Evolutionary conservation across 192 early-diverging fungal species (phyloP).

Genomic region (Coemansia interrupta): DNA sequence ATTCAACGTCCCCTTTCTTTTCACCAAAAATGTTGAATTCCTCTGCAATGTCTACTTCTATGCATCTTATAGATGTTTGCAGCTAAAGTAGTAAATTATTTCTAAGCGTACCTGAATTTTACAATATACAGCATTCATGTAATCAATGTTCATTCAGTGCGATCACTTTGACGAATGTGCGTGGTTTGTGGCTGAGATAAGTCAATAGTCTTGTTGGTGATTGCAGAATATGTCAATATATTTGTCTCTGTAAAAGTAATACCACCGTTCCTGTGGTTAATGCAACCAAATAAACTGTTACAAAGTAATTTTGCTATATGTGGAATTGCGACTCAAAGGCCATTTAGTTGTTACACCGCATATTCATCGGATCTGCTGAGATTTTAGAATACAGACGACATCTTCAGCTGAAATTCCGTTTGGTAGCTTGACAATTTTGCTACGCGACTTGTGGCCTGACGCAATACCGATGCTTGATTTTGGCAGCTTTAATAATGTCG

Average conservation of each 20-base stretch:
- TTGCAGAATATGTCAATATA: too few relatives aligned
- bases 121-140: too few relatives aligned
- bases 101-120: too few relatives aligned
- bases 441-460: slow-evolving; percentile 6
- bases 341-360: background rate
- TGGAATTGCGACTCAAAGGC: background rate
- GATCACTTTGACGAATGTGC: too few relatives aligned
- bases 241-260: background rate
- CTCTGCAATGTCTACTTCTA: slow-evolving; percentile 1
- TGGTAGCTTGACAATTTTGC: background rate
- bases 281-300: background rate
- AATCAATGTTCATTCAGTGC: too few relatives aligned
- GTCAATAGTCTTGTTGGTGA: too few relatives aligned
- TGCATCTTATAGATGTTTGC: background rate
- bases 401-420: background rate
- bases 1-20: background rate
- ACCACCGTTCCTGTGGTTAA: slow-evolving; percentile 1
- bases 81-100: too few relatives aligned
- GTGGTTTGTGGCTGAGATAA: too few relatives aligned
- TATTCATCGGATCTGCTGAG: background rate
- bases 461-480: slow-evolving; percentile 5
- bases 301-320: too few relatives aligned
- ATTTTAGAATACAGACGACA: background rate
- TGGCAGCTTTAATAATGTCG: slow-evolving; percentile 6
- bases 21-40: background rate